A percentile compares a stretch with the other conserved stretches of the same genome.
phyloP scores from a whole-genome alignment of 768 basidiomycete species.

The Suillus alpinus region DNA sequence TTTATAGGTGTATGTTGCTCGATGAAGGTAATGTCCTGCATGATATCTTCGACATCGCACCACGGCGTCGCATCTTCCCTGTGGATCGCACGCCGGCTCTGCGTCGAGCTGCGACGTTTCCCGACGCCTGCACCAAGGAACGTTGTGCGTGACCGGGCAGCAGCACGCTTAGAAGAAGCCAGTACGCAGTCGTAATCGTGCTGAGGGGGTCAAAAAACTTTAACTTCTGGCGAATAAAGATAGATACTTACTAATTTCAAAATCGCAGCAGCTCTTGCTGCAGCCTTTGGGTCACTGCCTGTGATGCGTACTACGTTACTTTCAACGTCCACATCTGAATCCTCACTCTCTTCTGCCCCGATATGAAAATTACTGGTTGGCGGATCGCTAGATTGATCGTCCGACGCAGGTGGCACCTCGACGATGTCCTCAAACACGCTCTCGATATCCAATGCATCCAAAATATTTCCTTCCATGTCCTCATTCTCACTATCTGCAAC shows the following conservation, averaged over 20 bases:
- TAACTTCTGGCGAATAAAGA: neutral
- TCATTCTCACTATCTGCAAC: constrained; percentile 9
- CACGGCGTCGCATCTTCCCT: constrained; percentile 24
- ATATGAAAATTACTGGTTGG: neutral
- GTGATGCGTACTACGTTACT: constrained; percentile 74
- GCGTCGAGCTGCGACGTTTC: constrained; percentile 18
- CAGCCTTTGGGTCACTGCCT: constrained; percentile 80
- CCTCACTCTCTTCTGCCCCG: constrained; percentile 16
- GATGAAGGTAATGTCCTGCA: constrained; percentile 15
- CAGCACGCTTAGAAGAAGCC: constrained; percentile 30
- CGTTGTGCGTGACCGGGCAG: constrained; percentile 38
- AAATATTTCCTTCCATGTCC: constrained; percentile 6
- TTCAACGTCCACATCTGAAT: constrained; percentile 32
- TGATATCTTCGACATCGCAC: constrained; percentile 27
- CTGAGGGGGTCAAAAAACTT: constrained; percentile 33
- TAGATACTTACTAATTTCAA: constrained; percentile 68
- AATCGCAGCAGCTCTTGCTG: constrained; percentile 91
- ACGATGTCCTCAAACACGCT: neutral
- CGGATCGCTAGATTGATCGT: neutral
- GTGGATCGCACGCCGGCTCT: constrained; percentile 13
- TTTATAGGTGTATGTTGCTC: constrained; percentile 21
- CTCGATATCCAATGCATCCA: constrained; percentile 4
- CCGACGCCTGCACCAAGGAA: constrained; percentile 28
- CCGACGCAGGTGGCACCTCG: constrained; percentile 1
- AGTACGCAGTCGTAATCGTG: constrained; percentile 83